Percentiles rank a stretch among this genome's conserved stretches.
These are phyloP conservation scores for Cutaneotrichosporon sp. DNA, from an alignment of 1,284 basidiomycete species.

Conservation along the genomic window DNA sequence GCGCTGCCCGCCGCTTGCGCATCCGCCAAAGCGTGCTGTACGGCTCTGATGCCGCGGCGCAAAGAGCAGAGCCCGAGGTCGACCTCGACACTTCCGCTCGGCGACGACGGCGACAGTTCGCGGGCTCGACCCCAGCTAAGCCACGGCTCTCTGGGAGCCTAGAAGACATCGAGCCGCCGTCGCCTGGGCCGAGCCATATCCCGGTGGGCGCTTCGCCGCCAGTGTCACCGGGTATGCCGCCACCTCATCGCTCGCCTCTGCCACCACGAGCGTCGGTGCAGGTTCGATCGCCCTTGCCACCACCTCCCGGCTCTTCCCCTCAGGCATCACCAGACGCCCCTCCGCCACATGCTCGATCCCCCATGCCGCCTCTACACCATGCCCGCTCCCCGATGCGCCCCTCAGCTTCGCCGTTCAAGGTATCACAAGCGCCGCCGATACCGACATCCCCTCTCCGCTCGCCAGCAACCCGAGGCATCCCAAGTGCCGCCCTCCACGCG, in stretches of 20 bases:
- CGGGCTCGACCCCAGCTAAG: slow-evolving; percentile 13
- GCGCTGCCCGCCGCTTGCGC: background rate
- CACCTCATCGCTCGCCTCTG: background rate
- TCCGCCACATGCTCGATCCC: background rate
- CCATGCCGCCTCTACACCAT: no score
- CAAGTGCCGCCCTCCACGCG: background rate
- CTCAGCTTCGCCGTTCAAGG: background rate
- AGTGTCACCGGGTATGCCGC: background rate
- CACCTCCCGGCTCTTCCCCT: background rate
- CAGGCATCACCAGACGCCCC: background rate
- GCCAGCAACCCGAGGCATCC: background rate
- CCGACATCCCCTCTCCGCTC: background rate
- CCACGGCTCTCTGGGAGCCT: slow-evolving; percentile 10
- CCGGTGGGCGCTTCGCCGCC: background rate
- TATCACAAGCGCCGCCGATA: background rate
- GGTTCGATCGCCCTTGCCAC: background rate
- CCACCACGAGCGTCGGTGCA: background rate
- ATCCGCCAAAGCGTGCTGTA: background rate
- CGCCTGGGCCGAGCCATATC: background rate
- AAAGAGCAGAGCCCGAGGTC: background rate
- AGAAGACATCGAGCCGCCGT: slow-evolving; percentile 1
- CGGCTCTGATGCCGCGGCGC: background rate
- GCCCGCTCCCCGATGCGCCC: no score
- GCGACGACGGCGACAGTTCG: slow-evolving; percentile 3
- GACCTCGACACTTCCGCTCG: slow-evolving; percentile 9